A percentile compares a stretch with the other conserved stretches of the same genome.
Conservation (phyloP, 371 early-diverging fungal species). For the Funneliformis caledonium region DNA sequence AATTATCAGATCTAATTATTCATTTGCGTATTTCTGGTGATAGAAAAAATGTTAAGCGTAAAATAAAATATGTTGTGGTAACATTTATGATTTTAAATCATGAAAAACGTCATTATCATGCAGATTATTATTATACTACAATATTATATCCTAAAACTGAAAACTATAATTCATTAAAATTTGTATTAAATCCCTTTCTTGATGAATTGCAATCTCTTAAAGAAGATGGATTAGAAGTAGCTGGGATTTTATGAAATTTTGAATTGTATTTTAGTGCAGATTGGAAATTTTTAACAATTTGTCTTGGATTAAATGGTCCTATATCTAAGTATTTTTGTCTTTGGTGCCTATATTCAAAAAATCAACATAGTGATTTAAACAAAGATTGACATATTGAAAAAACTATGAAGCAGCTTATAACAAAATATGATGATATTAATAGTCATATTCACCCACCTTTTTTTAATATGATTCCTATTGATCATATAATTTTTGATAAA, state of each 20-base stretch:
- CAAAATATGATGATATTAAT: neutral
- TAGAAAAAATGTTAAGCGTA: neutral
- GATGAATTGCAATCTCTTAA: conserved; percentile 2
- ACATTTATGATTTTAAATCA: too few relatives aligned
- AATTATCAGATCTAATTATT: neutral
- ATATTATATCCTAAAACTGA: conserved; percentile 6
- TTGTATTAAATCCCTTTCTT: conserved; percentile 4
- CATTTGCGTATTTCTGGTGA: conserved; percentile 4
- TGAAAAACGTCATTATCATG: too few relatives aligned
- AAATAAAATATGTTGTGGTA: neutral
- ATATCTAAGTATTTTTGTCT: neutral
- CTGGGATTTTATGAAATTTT: conserved; percentile 1
- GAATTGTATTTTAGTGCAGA: conserved; percentile 1
- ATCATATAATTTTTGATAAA: conserved; percentile 2
- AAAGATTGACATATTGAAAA: neutral
- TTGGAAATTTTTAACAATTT: conserved; percentile 8
- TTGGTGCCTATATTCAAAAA: neutral
- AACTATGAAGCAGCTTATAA: neutral
- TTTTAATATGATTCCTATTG: conserved; percentile 11
- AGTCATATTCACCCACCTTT: neutral
- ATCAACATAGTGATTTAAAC: neutral
- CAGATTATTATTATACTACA: too few relatives aligned
- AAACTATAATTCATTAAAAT: conserved; percentile 1
- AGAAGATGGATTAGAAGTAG: neutral
- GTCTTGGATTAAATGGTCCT: neutral